phyloP scores from a whole-genome alignment of 2,329 filamentous ascomycete species.

The Colletotrichum spinosum region DNA sequence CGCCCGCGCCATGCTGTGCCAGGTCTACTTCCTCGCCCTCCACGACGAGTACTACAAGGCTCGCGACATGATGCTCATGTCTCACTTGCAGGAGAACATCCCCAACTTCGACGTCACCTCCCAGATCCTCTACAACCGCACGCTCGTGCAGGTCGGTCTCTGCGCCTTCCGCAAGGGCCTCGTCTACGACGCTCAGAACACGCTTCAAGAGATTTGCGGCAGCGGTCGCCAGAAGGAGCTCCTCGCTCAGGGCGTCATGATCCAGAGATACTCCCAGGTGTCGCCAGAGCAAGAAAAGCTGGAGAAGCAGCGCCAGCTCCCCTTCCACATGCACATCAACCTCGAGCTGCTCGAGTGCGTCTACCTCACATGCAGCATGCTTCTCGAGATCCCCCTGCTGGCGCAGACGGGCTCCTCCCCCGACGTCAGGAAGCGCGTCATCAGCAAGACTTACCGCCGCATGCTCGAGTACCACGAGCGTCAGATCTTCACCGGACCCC shows the following conservation, averaged over 20 bases:
- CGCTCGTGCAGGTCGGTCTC: conserved; percentile 95
- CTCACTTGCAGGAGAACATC: conserved; percentile 97
- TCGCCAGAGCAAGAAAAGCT: conserved; percentile 97
- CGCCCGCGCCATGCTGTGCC: conserved; percentile 96
- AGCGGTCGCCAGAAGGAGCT: conserved; percentile 98
- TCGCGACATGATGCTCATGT: conserved; percentile 99
- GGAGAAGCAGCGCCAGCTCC: conserved; percentile 95
- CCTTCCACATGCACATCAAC: conserved; percentile 99
- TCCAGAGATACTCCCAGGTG: conserved; percentile 96
- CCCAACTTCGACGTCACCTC: conserved; percentile 95
- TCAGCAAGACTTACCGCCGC: conserved; percentile 99
- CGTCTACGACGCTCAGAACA: conserved; percentile 97
- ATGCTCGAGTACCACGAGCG: conserved; percentile 99
- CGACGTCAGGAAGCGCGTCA: conserved; percentile 96
- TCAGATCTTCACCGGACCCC: conserved; percentile 98
- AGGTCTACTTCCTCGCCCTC: conserved; percentile 97
- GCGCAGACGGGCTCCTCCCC: conserved; percentile 97
- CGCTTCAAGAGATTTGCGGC: conserved; percentile 97
- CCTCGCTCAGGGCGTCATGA: conserved; percentile 96
- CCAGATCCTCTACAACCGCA: conserved; percentile 98
- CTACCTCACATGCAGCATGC: conserved; percentile 99
- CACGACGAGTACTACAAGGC: conserved; percentile 99
- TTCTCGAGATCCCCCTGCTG: conserved; percentile 95
- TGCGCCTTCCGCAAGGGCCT: conserved; percentile 98
- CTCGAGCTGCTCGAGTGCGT: conserved; percentile 97